These are phyloP conservation scores for Candida tunisiensis DNA, from an alignment of 1,139 yeast genomes.

Conservation along the genomic window DNA sequence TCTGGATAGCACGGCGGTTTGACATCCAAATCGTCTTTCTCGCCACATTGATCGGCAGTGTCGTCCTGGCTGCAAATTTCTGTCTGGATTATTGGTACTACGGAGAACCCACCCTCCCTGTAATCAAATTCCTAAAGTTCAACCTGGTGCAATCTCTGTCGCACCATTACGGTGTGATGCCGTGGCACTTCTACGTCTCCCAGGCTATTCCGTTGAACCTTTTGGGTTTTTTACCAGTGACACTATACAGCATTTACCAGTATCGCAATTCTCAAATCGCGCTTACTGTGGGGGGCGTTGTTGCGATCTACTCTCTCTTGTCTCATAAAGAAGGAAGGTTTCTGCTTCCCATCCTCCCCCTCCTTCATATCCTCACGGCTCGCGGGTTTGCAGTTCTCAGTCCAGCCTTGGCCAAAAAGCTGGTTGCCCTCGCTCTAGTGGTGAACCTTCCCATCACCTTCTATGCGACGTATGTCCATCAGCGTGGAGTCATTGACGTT, in stretches of 20 bases:
- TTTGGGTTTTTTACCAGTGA: conserved; percentile 50
- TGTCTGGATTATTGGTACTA: conserved; percentile 47
- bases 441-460: conserved; percentile 29
- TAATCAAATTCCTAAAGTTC: conserved; percentile 53
- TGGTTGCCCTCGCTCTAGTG: conserved; percentile 1
- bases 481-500: conserved; percentile 69
- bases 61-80: conserved; percentile 22
- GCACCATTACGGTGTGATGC: conserved; percentile 69
- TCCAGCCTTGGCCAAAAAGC: neutral
- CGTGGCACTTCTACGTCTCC: conserved; percentile 68
- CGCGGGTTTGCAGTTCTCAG: neutral
- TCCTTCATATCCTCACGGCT: conserved; percentile 26
- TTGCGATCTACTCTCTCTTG: conserved; percentile 42
- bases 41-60: conserved; percentile 11
- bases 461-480: conserved; percentile 52
- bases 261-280: conserved; percentile 12
- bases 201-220: conserved; percentile 73
- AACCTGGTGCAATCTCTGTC: conserved; percentile 62
- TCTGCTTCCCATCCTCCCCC: conserved; percentile 73
- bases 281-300: conserved; percentile 23
- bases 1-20: neutral
- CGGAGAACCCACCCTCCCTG: conserved; percentile 39
- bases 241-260: conserved; percentile 24
- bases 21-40: conserved; percentile 4
- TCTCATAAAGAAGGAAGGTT: conserved; percentile 86